phyloP scores from a whole-genome alignment of 345 rosid genomes.

The Excoecaria agallocha region DNA sequence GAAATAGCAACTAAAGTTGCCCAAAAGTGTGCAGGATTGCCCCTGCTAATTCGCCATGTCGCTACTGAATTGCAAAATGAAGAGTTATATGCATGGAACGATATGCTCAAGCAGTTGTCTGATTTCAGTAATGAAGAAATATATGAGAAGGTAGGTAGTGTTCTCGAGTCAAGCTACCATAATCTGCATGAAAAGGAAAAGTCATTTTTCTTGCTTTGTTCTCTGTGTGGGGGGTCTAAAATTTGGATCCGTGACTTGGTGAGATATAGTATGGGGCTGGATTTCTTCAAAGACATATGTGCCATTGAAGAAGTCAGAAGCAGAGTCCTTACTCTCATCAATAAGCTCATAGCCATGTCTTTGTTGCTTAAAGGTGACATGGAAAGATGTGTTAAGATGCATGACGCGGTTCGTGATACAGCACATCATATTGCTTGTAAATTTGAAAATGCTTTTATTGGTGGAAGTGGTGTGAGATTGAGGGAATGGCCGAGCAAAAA shows the following conservation, averaged over 20 bases:
- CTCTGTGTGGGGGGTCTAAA: neutral
- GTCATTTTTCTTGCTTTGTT: neutral
- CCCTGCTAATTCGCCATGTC: too few species aligned
- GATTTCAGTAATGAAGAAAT: too few species aligned
- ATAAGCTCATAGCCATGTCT: neutral
- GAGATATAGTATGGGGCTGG: neutral
- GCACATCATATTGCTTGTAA: slow-evolving; percentile 1
- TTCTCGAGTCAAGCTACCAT: too few species aligned
- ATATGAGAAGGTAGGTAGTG: too few species aligned
- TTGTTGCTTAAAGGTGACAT: neutral
- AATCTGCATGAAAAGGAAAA: too few species aligned
- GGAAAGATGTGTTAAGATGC: neutral
- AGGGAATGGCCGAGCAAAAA: neutral
- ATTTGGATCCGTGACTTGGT: neutral
- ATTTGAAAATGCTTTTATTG: neutral
- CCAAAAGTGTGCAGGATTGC: too few species aligned
- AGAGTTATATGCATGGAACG: too few species aligned
- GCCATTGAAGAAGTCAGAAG: neutral
- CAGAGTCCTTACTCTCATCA: neutral
- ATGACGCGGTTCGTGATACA: neutral
- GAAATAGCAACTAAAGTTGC: too few species aligned
- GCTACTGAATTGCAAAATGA: too few species aligned
- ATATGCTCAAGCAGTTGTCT: too few species aligned
- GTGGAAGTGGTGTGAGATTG: too few species aligned
- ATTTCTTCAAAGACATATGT: neutral